Conservation (phyloP, 176 grass and related monocot species). For the Oryza coarctata region DNA sequence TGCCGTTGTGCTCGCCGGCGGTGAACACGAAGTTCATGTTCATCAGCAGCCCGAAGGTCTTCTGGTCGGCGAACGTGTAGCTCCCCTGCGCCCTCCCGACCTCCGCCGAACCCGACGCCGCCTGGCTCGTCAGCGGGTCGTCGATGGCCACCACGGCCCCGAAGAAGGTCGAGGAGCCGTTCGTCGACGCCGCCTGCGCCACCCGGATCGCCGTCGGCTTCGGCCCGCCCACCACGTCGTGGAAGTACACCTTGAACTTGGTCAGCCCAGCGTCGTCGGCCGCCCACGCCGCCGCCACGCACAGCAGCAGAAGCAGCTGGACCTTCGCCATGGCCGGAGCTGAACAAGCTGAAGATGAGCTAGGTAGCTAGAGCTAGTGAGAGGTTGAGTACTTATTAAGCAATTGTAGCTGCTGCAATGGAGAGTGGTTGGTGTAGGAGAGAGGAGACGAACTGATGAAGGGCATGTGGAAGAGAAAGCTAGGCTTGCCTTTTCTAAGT, state of each 20-base stretch:
- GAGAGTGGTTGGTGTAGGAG: background rate
- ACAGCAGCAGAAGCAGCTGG: background rate
- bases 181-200: conserved; percentile 35
- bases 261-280: background rate
- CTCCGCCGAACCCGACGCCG: conserved; percentile 21
- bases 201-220: conserved; percentile 50
- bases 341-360: background rate
- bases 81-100: conserved; percentile 74
- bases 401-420: too few relatives aligned
- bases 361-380: background rate
- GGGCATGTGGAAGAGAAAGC: background rate
- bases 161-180: conserved; percentile 43
- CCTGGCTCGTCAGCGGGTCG: conserved; percentile 54
- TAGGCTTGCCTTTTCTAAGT: background rate
- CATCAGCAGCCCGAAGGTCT: conserved; percentile 49
- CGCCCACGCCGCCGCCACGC: background rate
- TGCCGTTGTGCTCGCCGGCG: conserved; percentile 67
- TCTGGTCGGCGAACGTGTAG: conserved; percentile 48
- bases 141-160: conserved; percentile 66
- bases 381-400: too few relatives aligned
- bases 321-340: background rate
- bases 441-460: background rate
- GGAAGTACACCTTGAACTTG: conserved; percentile 61
- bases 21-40: conserved; percentile 76
- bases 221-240: conserved; percentile 49